These are phyloP conservation scores for Coniochaeta pulveracea DNA, from an alignment of 2,329 filamentous ascomycete genomes.

Conservation along the genomic window DNA sequence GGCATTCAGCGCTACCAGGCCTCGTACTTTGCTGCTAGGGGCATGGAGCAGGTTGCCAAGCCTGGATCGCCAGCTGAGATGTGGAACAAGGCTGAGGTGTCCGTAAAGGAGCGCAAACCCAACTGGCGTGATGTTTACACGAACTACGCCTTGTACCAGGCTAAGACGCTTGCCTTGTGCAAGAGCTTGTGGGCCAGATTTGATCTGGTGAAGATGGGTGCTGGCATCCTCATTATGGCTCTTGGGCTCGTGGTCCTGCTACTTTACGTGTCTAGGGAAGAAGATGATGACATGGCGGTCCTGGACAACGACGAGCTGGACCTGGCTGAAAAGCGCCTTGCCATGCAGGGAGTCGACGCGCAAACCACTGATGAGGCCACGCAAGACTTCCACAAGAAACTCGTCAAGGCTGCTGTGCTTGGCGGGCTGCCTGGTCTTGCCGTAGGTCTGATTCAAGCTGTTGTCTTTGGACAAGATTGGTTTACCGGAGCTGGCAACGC, in stretches of 20 bases:
- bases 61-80: constrained; percentile 41
- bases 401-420: constrained; percentile 24
- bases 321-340: constrained; percentile 44
- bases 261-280: constrained; percentile 56
- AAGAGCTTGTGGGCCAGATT: constrained; percentile 86
- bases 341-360: constrained; percentile 28
- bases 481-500: constrained; percentile 27
- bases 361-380: constrained; percentile 19
- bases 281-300: constrained; percentile 41
- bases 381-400: constrained; percentile 24
- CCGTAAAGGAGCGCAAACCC: constrained; percentile 13
- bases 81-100: constrained; percentile 42
- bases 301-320: constrained; percentile 47
- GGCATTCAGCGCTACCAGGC: constrained; percentile 84
- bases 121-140: constrained; percentile 32
- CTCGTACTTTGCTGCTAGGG: constrained; percentile 66
- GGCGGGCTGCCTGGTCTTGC: constrained; percentile 22
- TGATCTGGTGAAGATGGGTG: constrained; percentile 73
- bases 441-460: constrained; percentile 18
- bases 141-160: constrained; percentile 64
- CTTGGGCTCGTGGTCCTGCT: constrained; percentile 57
- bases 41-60: constrained; percentile 49
- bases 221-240: constrained; percentile 63
- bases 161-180: constrained; percentile 66
- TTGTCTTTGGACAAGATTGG: constrained; percentile 25